Evolutionary conservation across 2,329 filamentous ascomycete genomes (phyloP).

Genomic region (Penicillium sumatraense): DNA sequence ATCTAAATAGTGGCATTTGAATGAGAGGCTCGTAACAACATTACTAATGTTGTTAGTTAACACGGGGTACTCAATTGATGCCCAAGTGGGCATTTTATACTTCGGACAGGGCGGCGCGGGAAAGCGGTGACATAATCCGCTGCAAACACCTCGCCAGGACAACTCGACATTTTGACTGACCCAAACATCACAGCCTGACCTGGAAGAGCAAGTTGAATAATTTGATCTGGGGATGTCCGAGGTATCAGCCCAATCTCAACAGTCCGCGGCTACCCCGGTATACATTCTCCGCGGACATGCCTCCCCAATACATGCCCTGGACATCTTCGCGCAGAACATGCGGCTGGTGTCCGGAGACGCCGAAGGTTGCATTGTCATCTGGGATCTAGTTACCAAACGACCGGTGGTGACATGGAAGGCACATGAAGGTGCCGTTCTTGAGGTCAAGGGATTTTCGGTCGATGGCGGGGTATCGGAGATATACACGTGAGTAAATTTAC

Average conservation of each 20-base stretch:
- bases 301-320: conserved; percentile 75
- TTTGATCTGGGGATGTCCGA: conserved; percentile 9
- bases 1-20: too few relatives aligned
- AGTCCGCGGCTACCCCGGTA: conserved; percentile 59
- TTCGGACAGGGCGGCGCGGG: neutral
- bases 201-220: too few relatives aligned
- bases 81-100: too few relatives aligned
- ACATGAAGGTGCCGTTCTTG: conserved; percentile 77
- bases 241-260: conserved; percentile 14
- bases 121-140: neutral
- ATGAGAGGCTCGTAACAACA: too few relatives aligned
- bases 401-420: conserved; percentile 84
- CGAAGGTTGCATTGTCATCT: conserved; percentile 84
- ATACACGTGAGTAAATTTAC: conserved; percentile 73
- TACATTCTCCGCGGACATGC: conserved; percentile 86
- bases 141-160: neutral
- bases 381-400: conserved; percentile 82
- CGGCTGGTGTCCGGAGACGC: conserved; percentile 86
- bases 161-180: too few relatives aligned
- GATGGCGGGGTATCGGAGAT: conserved; percentile 60
- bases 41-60: too few relatives aligned
- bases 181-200: too few relatives aligned
- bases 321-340: conserved; percentile 73
- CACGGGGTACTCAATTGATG: too few relatives aligned
- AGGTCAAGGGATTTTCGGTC: conserved; percentile 66